Evolutionary conservation across 805 yeast genomes (phyloP).

Genomic region (Myxozyma mucilagina): DNA sequence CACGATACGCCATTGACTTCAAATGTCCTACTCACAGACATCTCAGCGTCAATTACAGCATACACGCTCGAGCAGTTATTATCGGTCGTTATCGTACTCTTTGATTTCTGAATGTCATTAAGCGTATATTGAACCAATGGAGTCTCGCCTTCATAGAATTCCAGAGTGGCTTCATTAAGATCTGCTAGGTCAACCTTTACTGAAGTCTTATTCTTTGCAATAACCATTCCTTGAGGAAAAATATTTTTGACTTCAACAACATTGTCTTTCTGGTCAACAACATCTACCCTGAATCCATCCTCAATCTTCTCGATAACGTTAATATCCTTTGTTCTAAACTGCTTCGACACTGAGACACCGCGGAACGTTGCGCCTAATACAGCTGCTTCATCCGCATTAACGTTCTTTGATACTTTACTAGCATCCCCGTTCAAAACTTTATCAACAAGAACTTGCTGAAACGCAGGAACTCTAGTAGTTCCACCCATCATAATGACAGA

Average conservation of each 20-base stretch:
- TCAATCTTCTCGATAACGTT: constrained; percentile 57
- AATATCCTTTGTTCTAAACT: constrained; percentile 64
- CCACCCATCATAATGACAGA: constrained; percentile 89
- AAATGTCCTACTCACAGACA: constrained; percentile 21
- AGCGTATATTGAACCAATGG: constrained; percentile 10
- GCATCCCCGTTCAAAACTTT: constrained; percentile 47
- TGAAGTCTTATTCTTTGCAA: constrained; percentile 36
- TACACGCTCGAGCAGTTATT: constrained; percentile 20
- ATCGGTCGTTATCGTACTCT: constrained; percentile 4
- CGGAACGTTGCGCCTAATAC: constrained; percentile 86
- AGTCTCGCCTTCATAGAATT: constrained; percentile 16
- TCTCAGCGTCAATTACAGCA: constrained; percentile 20
- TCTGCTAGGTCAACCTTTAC: constrained; percentile 10
- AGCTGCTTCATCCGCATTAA: constrained; percentile 94
- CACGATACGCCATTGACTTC: constrained; percentile 16
- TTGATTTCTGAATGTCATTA: constrained; percentile 14
- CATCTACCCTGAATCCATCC: constrained; percentile 47
- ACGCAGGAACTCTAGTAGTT: constrained; percentile 83
- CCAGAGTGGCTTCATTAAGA: constrained; percentile 8
- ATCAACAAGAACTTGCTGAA: constrained; percentile 53
- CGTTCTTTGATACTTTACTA: constrained; percentile 69
- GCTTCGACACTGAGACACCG: constrained; percentile 71
- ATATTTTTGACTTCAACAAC: constrained; percentile 37
- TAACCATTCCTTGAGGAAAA: constrained; percentile 51
- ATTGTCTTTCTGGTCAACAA: constrained; percentile 33